Conservation (phyloP, 306 rosid species). For the Trifolium subterraneum region DNA sequence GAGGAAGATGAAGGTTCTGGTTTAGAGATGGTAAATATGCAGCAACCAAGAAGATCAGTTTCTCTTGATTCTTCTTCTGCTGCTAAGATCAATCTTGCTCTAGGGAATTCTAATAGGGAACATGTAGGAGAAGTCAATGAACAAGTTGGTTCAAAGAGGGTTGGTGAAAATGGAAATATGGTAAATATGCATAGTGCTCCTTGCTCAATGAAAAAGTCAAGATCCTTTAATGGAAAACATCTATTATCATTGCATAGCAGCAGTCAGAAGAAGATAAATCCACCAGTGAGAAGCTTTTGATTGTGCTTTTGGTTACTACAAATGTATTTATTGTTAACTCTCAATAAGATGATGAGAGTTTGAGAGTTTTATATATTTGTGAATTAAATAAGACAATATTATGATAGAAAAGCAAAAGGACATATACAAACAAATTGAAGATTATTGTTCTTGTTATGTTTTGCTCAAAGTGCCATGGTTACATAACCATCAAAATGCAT, state of each 20-base stretch:
- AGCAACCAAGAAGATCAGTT: slow-evolving; percentile 64
- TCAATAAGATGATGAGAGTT: slow-evolving; percentile 49
- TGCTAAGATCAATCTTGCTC: slow-evolving; percentile 50
- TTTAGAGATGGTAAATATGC: slow-evolving; percentile 32
- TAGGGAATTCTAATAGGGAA: slow-evolving; percentile 35
- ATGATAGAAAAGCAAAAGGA: slow-evolving; percentile 20
- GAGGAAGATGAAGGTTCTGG: slow-evolving; percentile 15
- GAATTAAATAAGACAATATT: slow-evolving; percentile 33
- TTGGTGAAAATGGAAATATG: slow-evolving; percentile 35
- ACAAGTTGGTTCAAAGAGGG: slow-evolving; percentile 36
- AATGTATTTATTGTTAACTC: slow-evolving; percentile 32
- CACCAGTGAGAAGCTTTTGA: slow-evolving; percentile 66
- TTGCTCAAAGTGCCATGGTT: slow-evolving; percentile 7
- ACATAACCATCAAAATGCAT: background rate
- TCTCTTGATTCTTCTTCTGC: slow-evolving; percentile 68
- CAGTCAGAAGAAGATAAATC: slow-evolving; percentile 48
- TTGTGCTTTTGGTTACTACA: background rate
- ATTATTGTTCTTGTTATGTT: slow-evolving; percentile 27
- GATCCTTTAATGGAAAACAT: slow-evolving; percentile 68
- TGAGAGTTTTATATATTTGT: slow-evolving; percentile 8
- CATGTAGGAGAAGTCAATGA: slow-evolving; percentile 24
- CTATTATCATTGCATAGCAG: slow-evolving; percentile 43
- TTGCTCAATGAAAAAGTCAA: slow-evolving; percentile 66
- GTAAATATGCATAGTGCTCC: slow-evolving; percentile 41
- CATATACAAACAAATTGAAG: background rate